phyloP scores from a whole-genome alignment of 106 monocot species.

The Dendrobium chrysotoxum region DNA sequence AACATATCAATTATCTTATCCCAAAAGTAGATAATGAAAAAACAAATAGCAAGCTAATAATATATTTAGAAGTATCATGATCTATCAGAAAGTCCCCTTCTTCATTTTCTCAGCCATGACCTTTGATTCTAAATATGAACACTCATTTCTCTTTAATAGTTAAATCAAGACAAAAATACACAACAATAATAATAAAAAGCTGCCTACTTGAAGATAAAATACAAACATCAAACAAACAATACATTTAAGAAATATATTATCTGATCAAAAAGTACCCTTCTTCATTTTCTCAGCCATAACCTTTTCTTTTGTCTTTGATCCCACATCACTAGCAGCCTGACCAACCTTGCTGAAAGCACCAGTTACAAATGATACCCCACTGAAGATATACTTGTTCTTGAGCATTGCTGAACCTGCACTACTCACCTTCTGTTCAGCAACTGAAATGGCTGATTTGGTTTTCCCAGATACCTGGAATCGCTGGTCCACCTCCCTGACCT shows the following conservation, averaged over 20 bases:
- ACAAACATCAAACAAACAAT: too few species aligned
- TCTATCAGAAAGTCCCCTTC: background rate
- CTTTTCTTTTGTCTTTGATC: conserved; percentile 53
- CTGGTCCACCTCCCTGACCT: conserved; percentile 55
- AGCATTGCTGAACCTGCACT: conserved; percentile 49
- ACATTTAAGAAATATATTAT: too few species aligned
- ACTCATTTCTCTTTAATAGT: too few species aligned
- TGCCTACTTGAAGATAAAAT: too few species aligned
- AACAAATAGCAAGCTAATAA: too few species aligned
- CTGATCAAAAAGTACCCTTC: background rate
- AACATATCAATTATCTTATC: too few species aligned
- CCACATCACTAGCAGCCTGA: conserved; percentile 42
- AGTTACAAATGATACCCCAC: conserved; percentile 38
- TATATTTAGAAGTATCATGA: background rate
- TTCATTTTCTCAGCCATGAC: too few species aligned
- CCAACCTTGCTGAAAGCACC: conserved; percentile 54
- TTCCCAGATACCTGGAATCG: conserved; percentile 58
- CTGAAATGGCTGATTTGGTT: conserved; percentile 46
- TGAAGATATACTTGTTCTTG: conserved; percentile 46
- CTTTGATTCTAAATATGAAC: too few species aligned
- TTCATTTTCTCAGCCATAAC: conserved; percentile 21
- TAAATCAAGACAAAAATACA: too few species aligned
- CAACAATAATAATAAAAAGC: too few species aligned
- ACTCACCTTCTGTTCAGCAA: conserved; percentile 56
- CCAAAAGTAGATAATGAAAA: too few species aligned